A percentile compares a stretch with the other conserved stretches of the same genome.
These are phyloP conservation scores for Ogataea populi-albae DNA, from an alignment of 805 yeast species.

Conservation along the genomic window DNA sequence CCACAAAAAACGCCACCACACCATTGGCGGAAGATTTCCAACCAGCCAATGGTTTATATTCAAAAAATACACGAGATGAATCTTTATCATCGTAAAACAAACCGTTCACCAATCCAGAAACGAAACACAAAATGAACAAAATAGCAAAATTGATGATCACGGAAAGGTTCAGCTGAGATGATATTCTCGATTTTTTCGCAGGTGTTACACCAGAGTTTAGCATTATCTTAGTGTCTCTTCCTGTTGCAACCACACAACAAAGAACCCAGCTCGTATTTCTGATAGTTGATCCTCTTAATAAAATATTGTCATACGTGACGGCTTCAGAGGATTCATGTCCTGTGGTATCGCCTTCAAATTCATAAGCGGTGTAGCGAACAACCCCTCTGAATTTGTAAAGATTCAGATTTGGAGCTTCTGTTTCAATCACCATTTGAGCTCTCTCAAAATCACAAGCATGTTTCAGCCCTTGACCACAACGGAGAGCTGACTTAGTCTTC, in stretches of 20 bases:
- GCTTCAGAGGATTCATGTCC: conserved; percentile 48
- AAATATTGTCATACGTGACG: conserved; percentile 55
- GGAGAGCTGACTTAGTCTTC: conserved; percentile 54
- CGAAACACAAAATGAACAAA: conserved; percentile 62
- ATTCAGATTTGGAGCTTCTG: conserved; percentile 69
- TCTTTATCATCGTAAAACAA: conserved; percentile 44
- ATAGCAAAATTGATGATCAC: conserved; percentile 61
- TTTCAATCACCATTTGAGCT: conserved; percentile 58
- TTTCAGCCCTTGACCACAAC: conserved; percentile 50
- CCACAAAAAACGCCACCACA: conserved; percentile 65
- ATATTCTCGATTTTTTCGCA: conserved; percentile 62
- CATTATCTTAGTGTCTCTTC: conserved; percentile 73
- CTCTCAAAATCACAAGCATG: conserved; percentile 59
- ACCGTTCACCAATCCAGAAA: conserved; percentile 71
- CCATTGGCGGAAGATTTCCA: conserved; percentile 61
- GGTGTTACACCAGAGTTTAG: conserved; percentile 78
- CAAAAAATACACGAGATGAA: conserved; percentile 54
- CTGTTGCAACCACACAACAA: conserved; percentile 75
- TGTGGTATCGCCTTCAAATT: conserved; percentile 29
- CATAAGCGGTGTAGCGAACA: conserved; percentile 45
- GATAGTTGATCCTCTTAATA: conserved; percentile 69
- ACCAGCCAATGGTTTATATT: conserved; percentile 57
- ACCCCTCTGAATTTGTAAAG: conserved; percentile 68
- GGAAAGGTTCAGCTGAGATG: conserved; percentile 63
- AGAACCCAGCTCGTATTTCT: conserved; percentile 77